These are phyloP conservation scores for Berkeleyomyces rouxiae DNA, from an alignment of 2,329 filamentous ascomycete genomes.

Conservation along the genomic window DNA sequence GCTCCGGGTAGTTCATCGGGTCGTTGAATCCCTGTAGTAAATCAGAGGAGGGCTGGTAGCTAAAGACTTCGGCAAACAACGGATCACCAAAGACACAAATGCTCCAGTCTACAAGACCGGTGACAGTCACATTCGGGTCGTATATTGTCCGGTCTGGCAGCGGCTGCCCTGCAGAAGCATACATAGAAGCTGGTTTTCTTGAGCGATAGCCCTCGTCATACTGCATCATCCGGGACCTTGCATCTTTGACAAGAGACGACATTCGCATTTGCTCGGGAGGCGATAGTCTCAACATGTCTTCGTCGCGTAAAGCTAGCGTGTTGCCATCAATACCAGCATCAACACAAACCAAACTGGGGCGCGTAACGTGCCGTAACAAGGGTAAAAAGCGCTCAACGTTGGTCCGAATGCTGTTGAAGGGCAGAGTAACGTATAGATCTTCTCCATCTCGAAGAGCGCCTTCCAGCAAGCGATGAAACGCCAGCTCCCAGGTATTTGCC, in stretches of 20 bases:
- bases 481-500: slow-evolving; percentile 33
- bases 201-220: background rate
- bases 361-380: slow-evolving; percentile 34
- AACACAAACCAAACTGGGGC: slow-evolving; percentile 36
- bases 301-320: slow-evolving; percentile 25
- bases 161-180: background rate
- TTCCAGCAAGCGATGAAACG: slow-evolving; percentile 41
- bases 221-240: background rate
- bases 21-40: slow-evolving; percentile 32
- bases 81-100: slow-evolving; percentile 44
- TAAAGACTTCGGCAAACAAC: slow-evolving; percentile 34
- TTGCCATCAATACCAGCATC: slow-evolving; percentile 35
- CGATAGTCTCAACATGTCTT: background rate
- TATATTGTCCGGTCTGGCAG: background rate
- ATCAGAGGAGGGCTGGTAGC: slow-evolving; percentile 25
- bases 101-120: slow-evolving; percentile 41
- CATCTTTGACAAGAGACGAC: background rate
- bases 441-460: slow-evolving; percentile 41
- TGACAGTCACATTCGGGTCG: slow-evolving; percentile 22
- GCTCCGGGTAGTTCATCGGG: background rate
- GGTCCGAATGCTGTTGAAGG: slow-evolving; percentile 36
- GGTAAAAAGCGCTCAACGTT: slow-evolving; percentile 34
- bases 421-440: slow-evolving; percentile 40
- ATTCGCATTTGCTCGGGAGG: background rate
- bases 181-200: background rate